These are phyloP conservation scores for Heterobasidion irregulare DNA, from an alignment of 1,284 basidiomycete genomes.

Conservation along the genomic window DNA sequence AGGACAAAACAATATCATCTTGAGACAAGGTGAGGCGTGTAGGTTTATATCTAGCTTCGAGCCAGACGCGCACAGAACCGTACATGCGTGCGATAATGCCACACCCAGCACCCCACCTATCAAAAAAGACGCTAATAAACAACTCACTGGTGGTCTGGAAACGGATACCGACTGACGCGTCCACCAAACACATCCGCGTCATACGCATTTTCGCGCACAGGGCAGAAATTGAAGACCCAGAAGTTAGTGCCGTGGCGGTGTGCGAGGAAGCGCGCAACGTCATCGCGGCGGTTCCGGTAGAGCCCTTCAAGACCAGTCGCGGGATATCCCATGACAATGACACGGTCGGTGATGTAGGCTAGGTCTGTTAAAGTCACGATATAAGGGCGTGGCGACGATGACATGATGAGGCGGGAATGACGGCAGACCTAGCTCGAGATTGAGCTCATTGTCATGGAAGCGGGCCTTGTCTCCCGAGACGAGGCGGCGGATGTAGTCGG, in stretches of 20 bases:
- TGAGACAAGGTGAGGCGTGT: background rate
- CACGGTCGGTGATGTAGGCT: slow-evolving; percentile 73
- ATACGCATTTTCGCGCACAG: slow-evolving; percentile 67
- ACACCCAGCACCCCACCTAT: background rate
- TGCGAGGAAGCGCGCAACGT: slow-evolving; percentile 74
- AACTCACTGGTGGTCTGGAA: slow-evolving; percentile 81
- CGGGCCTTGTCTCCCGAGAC: slow-evolving; percentile 76
- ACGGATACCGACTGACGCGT: slow-evolving; percentile 78
- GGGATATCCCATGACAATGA: slow-evolving; percentile 90
- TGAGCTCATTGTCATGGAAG: slow-evolving; percentile 61
- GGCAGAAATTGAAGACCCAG: slow-evolving; percentile 87
- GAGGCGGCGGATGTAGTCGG: slow-evolving; percentile 52
- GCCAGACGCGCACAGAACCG: too few relatives aligned
- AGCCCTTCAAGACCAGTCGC: slow-evolving; percentile 73
- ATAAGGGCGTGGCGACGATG: background rate
- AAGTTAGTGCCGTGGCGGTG: slow-evolving; percentile 69
- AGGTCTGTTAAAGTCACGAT: slow-evolving; percentile 40
- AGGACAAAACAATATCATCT: too few relatives aligned
- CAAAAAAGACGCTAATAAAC: background rate
- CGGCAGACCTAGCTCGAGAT: slow-evolving; percentile 55
- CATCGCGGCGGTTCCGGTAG: slow-evolving; percentile 76
- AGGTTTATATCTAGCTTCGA: background rate
- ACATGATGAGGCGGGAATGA: background rate
- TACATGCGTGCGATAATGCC: too few relatives aligned
- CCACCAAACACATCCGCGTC: slow-evolving; percentile 51